Conservation (phyloP, 2,329 filamentous ascomycete genomes). For the Penicillium rolfsii region DNA sequence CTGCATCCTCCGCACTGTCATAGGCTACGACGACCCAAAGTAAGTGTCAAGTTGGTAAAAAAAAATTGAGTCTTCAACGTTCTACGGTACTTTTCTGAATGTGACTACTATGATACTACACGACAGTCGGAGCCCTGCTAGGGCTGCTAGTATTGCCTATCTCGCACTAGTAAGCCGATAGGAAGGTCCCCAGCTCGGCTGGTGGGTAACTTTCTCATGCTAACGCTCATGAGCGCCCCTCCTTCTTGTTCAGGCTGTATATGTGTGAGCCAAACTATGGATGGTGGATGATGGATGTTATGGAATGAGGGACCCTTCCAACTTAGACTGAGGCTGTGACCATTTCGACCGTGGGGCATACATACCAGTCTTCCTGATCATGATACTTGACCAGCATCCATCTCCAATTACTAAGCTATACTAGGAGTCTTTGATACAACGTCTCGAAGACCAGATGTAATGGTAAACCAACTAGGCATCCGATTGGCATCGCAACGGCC, state of each 20-base stretch:
- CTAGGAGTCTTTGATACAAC: too few species aligned
- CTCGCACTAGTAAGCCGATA: background rate
- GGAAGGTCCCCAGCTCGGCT: background rate
- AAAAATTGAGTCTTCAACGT: too few species aligned
- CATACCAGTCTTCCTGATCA: background rate
- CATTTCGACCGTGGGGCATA: background rate
- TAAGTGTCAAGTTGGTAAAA: background rate
- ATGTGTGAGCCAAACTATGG: background rate
- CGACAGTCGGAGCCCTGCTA: background rate
- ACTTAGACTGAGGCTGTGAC: background rate
- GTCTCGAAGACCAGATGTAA: background rate
- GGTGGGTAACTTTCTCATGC: conserved; percentile 1
- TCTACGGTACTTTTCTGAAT: background rate
- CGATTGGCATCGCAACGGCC: conserved; percentile 3
- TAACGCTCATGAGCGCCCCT: background rate
- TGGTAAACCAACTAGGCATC: background rate
- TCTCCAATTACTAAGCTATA: too few species aligned
- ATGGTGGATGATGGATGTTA: background rate
- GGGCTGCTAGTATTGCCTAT: background rate
- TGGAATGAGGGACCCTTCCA: background rate
- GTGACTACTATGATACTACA: background rate
- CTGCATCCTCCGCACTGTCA: background rate
- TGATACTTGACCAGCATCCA: background rate
- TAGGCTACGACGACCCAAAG: background rate
- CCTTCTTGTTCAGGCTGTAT: background rate